Conservation (phyloP, 2,329 filamentous ascomycete species). For the Aspergillus brasiliensis region DNA sequence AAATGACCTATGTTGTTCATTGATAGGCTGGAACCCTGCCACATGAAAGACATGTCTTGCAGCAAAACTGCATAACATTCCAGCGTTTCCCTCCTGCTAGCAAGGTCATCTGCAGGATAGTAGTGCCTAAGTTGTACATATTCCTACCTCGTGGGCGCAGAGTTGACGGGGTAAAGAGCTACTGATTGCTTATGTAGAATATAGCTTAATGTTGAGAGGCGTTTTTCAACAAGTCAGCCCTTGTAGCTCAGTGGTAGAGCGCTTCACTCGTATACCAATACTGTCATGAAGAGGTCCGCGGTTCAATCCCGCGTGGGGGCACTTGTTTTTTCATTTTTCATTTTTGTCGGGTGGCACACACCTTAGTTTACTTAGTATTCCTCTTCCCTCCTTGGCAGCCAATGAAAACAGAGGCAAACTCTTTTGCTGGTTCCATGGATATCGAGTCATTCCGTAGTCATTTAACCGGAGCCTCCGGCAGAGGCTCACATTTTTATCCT, state of each 20-base stretch:
- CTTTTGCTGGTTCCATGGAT: too few species aligned
- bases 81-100: too few species aligned
- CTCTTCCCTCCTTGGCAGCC: not conserved
- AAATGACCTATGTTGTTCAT: too few species aligned
- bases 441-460: too few species aligned
- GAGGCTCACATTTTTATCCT: too few species aligned
- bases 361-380: not conserved
- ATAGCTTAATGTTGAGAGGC: not conserved
- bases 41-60: too few species aligned
- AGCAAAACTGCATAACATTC: too few species aligned
- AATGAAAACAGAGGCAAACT: not conserved
- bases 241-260: slow-evolving; percentile 5
- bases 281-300: slow-evolving; percentile 1
- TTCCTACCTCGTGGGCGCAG: not conserved
- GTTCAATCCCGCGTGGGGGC: slow-evolving; percentile 3
- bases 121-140: not conserved
- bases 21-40: too few species aligned
- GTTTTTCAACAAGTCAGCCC: not conserved
- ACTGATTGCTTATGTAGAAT: not conserved
- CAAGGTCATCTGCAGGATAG: too few species aligned
- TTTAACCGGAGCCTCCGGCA: too few species aligned
- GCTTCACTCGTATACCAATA: not conserved
- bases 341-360: too few species aligned
- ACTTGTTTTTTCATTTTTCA: not conserved
- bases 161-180: not conserved